Base-by-base conservation (phyloP, 805 yeast species). In the Vanderwaltozyma tropicalis region DNA sequence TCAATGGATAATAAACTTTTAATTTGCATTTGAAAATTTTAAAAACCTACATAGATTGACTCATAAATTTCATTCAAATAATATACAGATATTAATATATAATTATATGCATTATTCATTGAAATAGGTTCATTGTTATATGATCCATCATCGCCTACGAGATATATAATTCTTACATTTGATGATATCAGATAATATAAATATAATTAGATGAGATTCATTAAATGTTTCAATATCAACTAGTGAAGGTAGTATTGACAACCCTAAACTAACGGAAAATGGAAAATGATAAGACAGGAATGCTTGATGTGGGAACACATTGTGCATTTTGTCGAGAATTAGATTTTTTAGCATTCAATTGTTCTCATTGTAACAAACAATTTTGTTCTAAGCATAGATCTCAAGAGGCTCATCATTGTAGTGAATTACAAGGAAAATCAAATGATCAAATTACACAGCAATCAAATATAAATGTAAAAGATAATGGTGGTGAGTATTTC, bases 271-370 rank as follows among this genome's bases (percentile, higher is more conserved):
- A 22, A 22, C 25, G 8, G 11, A 11, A 22, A 22, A 22, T 22
- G 14, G 26, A 33, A 2, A 8, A 5, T 9, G 20, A 35, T 24
- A 25, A 29, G 17, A 37, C 26, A 15, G 62, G 61, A 7, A 57
- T 59, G 61, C 45, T 59, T n/a, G 63, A 59, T 43, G 63, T 57
- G 10, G 63, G 62, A 2, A 52, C 52, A 17, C 63, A 59, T 35
- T 59, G 63, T 39, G 38, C 41, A 12, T 55, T 42, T 34, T 59
- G 63, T 38, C 39, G 52, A 31, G 55, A 57, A 39, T 18, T 56
- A 9, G 63, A 59, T 36, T 59, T 59, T 32, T 39, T 59, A 19
- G 59, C 63, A 5, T 59, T 59, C 42, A 54, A 54, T 37, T 59
- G 63, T 36, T 31, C 40, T 5, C 38, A 31, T 14, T 59, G 63